These are phyloP conservation scores for Cornus florida DNA, from an alignment of 148 eudicot species.

Conservation along the genomic window DNA sequence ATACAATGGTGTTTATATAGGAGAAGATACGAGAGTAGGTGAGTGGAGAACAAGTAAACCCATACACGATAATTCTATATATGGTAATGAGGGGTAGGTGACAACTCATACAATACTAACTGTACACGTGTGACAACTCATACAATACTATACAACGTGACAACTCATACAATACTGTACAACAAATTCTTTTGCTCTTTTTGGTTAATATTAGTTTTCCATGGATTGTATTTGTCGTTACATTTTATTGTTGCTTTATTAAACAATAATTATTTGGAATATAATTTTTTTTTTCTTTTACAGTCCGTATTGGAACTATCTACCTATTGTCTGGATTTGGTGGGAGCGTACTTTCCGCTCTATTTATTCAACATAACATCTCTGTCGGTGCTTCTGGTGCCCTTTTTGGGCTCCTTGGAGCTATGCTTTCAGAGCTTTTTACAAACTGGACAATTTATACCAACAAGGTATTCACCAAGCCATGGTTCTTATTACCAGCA, in stretches of 20 bases:
- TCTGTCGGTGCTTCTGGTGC: slow-evolving; percentile 88
- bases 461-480: slow-evolving; percentile 43
- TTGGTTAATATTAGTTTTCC: too few relatives aligned
- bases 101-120: too few relatives aligned
- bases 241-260: too few relatives aligned
- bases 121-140: too few relatives aligned
- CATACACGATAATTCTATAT: too few relatives aligned
- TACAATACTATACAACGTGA: too few relatives aligned
- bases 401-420: slow-evolving; percentile 77
- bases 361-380: slow-evolving; percentile 43
- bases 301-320: slow-evolving; percentile 66
- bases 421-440: slow-evolving; percentile 76
- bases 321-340: slow-evolving; percentile 76
- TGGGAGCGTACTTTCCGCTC: slow-evolving; percentile 56
- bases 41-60: too few relatives aligned
- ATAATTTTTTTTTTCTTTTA: background rate
- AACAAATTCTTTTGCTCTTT: too few relatives aligned
- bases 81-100: too few relatives aligned
- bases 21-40: too few relatives aligned
- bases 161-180: too few relatives aligned
- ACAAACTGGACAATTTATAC: slow-evolving; percentile 76
- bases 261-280: background rate
- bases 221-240: background rate
- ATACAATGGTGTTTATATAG: too few relatives aligned
- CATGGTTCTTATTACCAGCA: background rate